A percentile compares a stretch with the other conserved stretches of the same genome.
phyloP scores from a whole-genome alignment of 2,329 filamentous ascomycete species.

The Botryotinia narcissicola region DNA sequence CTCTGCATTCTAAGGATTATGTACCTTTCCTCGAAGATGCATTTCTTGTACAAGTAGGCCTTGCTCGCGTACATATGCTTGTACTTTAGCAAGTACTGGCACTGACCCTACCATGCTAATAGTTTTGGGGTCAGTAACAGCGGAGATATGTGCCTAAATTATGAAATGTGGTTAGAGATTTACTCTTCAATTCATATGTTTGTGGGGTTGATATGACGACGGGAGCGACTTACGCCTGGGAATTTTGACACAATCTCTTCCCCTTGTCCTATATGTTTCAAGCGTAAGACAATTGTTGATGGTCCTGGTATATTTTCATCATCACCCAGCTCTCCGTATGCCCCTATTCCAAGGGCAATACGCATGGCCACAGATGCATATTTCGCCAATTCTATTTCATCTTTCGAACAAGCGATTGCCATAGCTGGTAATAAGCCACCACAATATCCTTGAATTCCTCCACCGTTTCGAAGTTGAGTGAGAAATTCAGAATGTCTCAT shows the following conservation, averaged over 20 bases:
- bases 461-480: conserved; percentile 4
- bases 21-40: conserved; percentile 23
- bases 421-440: conserved; percentile 22
- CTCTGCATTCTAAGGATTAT: conserved; percentile 22
- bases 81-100: conserved; percentile 1
- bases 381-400: conserved; percentile 20
- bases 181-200: accelerated
- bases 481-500: conserved; percentile 20
- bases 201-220: neutral
- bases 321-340: conserved; percentile 22
- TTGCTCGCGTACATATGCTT: conserved; percentile 12
- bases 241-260: conserved; percentile 17
- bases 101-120: conserved; percentile 21
- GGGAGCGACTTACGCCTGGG: conserved; percentile 12
- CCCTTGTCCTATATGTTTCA: conserved; percentile 21
- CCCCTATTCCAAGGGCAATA: conserved; percentile 21
- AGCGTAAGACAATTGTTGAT: conserved; percentile 18
- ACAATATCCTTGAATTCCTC: conserved; percentile 26
- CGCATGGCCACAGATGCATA: conserved; percentile 17
- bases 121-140: conserved; percentile 20
- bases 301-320: conserved; percentile 11
- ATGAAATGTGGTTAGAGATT: neutral
- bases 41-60: conserved; percentile 20
- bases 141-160: conserved; percentile 3
- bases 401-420: conserved; percentile 18